These are phyloP conservation scores for Grosmannia clavigera DNA, from an alignment of 2,329 filamentous ascomycete genomes.

Conservation along the genomic window DNA sequence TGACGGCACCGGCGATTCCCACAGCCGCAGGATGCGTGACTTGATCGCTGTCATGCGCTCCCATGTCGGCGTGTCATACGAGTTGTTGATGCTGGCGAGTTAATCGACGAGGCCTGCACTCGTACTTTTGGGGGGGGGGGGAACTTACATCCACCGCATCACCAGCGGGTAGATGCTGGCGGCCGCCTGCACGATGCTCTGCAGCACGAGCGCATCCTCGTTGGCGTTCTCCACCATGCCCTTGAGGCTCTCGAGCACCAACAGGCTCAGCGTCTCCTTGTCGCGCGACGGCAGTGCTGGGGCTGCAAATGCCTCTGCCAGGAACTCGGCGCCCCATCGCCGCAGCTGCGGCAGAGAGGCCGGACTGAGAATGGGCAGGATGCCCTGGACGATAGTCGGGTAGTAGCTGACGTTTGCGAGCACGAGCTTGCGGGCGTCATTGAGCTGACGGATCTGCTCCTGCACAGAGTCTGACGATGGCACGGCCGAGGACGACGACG, in stretches of 20 bases:
- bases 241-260: conserved; percentile 66
- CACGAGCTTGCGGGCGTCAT: conserved; percentile 81
- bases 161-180: conserved; percentile 89
- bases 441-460: conserved; percentile 76
- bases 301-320: conserved; percentile 90
- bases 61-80: conserved; percentile 72
- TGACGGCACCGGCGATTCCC: conserved; percentile 66
- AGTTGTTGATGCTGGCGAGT: conserved; percentile 63
- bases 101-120: background rate
- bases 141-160: conserved; percentile 85
- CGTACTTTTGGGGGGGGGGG: no score
- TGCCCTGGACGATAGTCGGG: conserved; percentile 78
- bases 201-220: conserved; percentile 69
- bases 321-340: conserved; percentile 91
- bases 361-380: conserved; percentile 80
- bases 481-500: background rate
- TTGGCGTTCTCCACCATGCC: conserved; percentile 57
- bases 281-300: conserved; percentile 65
- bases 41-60: conserved; percentile 83
- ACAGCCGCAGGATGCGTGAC: conserved; percentile 72
- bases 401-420: conserved; percentile 81
- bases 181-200: conserved; percentile 75
- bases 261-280: conserved; percentile 69
- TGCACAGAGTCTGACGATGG: conserved; percentile 33
- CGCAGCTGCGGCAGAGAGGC: conserved; percentile 66